Conservation (phyloP, 2,329 filamentous ascomycete genomes). For the Botryotinia convoluta region DNA sequence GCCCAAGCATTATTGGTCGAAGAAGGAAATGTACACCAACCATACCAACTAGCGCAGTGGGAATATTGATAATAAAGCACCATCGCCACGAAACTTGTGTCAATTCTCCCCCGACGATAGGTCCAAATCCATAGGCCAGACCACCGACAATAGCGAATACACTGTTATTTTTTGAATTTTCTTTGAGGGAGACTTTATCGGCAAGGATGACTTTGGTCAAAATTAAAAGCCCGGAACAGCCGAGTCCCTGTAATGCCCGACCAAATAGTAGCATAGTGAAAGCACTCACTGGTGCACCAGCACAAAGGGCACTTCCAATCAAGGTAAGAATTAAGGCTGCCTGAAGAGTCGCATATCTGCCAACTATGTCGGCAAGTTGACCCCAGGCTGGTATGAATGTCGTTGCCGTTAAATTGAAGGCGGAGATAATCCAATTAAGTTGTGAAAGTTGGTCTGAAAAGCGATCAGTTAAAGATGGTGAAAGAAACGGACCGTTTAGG, state of each 20-base stretch:
- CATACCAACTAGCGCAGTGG: conserved; percentile 51
- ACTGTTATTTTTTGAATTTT: conserved; percentile 62
- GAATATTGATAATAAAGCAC: conserved; percentile 64
- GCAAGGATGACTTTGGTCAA: conserved; percentile 61
- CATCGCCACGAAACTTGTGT: conserved; percentile 60
- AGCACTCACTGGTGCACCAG: conserved; percentile 50
- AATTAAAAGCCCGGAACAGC: conserved; percentile 60
- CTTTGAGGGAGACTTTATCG: conserved; percentile 59
- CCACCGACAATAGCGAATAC: conserved; percentile 60
- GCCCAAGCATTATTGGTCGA: conserved; percentile 56
- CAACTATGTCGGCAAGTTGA: conserved; percentile 63
- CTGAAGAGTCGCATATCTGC: conserved; percentile 58
- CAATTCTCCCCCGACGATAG: conserved; percentile 57
- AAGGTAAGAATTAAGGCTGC: conserved; percentile 55
- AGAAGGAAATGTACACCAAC: conserved; percentile 55
- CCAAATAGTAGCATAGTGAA: conserved; percentile 62
- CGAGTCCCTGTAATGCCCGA: conserved; percentile 60
- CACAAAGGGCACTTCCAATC: conserved; percentile 60
- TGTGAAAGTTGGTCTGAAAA: conserved; percentile 51
- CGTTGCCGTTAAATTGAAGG: conserved; percentile 65
- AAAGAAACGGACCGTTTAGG: background rate
- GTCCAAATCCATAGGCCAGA: conserved; percentile 55
- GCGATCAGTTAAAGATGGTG: background rate
- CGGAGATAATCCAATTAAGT: conserved; percentile 67
- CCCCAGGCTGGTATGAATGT: conserved; percentile 66